Evolutionary conservation across 2,329 filamentous ascomycete species (phyloP).

Genomic region (Xenoacremonium recifei): DNA sequence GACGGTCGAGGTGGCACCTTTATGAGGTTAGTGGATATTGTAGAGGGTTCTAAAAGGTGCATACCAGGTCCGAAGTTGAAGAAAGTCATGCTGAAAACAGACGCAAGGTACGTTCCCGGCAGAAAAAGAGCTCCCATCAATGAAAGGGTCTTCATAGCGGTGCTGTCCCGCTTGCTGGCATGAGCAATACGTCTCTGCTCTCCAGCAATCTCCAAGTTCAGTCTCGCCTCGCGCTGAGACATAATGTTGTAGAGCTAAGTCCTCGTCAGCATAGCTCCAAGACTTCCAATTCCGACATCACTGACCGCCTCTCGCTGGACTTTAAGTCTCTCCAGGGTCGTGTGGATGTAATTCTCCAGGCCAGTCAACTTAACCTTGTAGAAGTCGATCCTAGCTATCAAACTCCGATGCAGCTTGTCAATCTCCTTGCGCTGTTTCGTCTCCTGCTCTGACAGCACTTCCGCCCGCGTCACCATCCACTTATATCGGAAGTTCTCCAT

Average conservation of each 20-base stretch:
- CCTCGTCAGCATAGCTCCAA: constrained; percentile 9
- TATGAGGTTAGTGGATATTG: constrained; percentile 1
- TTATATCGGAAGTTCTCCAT: constrained; percentile 43
- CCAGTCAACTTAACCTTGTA: constrained; percentile 60
- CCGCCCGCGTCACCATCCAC: constrained; percentile 18
- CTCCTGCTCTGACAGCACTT: constrained; percentile 20
- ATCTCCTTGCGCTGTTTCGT: constrained; percentile 32
- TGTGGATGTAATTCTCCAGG: constrained; percentile 62
- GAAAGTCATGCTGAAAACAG: constrained; percentile 65
- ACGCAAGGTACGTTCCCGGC: constrained; percentile 61
- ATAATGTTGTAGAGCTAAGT: constrained; percentile 63
- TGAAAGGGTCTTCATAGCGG: constrained; percentile 64
- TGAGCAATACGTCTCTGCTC: constrained; percentile 60
- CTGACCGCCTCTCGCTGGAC: constrained; percentile 61
- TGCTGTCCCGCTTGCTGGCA: constrained; percentile 60
- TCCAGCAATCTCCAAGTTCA: constrained; percentile 62
- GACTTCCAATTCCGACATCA: constrained; percentile 6
- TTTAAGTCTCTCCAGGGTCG: constrained; percentile 58
- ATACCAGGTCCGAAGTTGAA: constrained; percentile 58
- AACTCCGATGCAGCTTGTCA: constrained; percentile 49
- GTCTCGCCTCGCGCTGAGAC: constrained; percentile 61
- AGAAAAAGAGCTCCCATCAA: constrained; percentile 63
- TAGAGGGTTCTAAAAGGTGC: constrained; percentile 6
- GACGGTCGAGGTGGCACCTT: constrained; percentile 40
- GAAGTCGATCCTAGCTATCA: constrained; percentile 56